Evolutionary conservation across 345 rosid species (phyloP), one percentile per base, ranked within the genome.

Genomic region (Ceriops tagal): DNA sequence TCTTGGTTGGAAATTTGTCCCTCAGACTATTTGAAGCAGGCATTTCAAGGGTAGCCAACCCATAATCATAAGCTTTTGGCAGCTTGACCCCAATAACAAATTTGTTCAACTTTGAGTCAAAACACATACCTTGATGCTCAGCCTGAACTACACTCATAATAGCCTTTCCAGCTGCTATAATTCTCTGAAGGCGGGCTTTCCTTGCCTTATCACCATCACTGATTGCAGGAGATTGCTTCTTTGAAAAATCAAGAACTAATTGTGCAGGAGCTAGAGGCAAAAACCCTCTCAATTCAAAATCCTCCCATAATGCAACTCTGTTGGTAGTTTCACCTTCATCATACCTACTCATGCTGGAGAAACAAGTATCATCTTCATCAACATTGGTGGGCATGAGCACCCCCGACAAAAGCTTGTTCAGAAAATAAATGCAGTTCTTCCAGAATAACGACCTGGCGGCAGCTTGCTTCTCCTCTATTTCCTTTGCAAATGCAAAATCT

Each of bases 291-390:
- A 95, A 78, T 76, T 95, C 99, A 75, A 81, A 78, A 83, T 95
- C 99, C 83, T 95, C 99, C 87, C 87, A 92, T 71, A 95, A 78
- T 28, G 99, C 99, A 79, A 85, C 83, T 19, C 92, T 76, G 75
- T 95, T 89, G 81, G 82, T 92, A 68, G 92, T 88, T 84, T 89
- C 97, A 70, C 89, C 92, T 83, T 89, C 97, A 58, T 89, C 96
- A 80, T 95, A 95, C 66, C 77, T 83, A 85, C 91, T 89, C 96
- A 92, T 88, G 81, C 84, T 87, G 69, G 75, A 79, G 77, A 95
- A 92, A 80, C 98, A 93, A 35, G 82, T 87, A 67, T 85, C 95
- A 53, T 92, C 97, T 79, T 86, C 91, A 26, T 69, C 80, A 75
- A 79, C 92, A 75, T 85, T 93, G 18, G 86, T 58, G 52, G 82